phyloP scores from a whole-genome alignment of 768 basidiomycete genomes.

The Kwoniella heveanensis region DNA sequence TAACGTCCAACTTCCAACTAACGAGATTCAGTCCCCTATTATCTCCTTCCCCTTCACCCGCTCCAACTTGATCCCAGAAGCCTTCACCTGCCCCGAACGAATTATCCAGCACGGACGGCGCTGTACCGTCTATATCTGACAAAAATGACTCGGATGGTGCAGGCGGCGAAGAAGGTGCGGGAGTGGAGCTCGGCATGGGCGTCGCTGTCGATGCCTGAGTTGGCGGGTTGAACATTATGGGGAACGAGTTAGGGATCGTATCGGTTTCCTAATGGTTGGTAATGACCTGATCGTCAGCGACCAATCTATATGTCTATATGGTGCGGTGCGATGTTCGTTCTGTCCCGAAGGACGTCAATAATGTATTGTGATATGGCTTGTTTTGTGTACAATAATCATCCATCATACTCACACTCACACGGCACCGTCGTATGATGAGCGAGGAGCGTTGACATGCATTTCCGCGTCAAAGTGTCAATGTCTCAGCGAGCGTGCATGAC shows the following conservation, averaged over 20 bases:
- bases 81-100: constrained; percentile 16
- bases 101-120: constrained; percentile 38
- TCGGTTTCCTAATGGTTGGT: no score
- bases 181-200: constrained; percentile 15
- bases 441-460: no score
- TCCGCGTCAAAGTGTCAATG: no score
- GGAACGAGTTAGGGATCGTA: no score
- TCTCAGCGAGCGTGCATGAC: no score
- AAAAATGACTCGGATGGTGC: constrained; percentile 46
- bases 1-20: constrained; percentile 51
- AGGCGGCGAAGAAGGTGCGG: constrained; percentile 42
- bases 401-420: no score
- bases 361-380: not conserved
- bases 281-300: no score
- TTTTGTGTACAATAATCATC: no score
- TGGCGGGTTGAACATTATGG: not conserved
- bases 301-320: not conserved
- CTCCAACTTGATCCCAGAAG: not conserved
- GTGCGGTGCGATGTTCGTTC: not conserved
- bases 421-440: no score
- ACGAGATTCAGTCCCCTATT: constrained; percentile 43
- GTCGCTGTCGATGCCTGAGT: not conserved
- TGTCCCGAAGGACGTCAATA: constrained; percentile 1
- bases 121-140: constrained; percentile 49
- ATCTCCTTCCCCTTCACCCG: not conserved